Evolutionary conservation across 176 grass and related monocot genomes (phyloP), one percentile per base, ranked within the genome.

Genomic region (Raddia distichophylla): DNA sequence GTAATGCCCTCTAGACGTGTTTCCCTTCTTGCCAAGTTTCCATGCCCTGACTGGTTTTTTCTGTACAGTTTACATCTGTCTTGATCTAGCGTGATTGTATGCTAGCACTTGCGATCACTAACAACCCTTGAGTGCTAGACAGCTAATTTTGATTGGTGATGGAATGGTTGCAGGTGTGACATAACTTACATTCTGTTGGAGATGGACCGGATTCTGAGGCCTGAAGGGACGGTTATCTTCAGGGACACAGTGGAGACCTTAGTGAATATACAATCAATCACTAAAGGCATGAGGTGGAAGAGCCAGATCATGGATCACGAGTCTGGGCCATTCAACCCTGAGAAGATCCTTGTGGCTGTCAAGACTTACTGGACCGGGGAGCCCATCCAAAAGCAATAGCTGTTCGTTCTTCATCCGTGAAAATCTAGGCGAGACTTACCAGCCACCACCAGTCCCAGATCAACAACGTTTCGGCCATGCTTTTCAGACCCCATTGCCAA

Each of bases 221-320:
- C 92, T 40, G 92, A 94, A 90, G 92, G 92, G 6, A 91, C 87
- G 1, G 84, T 92, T 78, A 90, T 94, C 72, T 83, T 94, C 45
- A 67, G 93, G 75, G 93, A 94, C 27, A 87, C 8, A 0, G 84
- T 92, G 5, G 89, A 92, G 60, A n/a, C 80, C 33, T 15, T 94
- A 45, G 84, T 90, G 13, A 92, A 92, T 67, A 70, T 90, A 53
- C 84, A 90, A 56, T 63, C 81, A 18, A 85, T 92, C 63, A 80
- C 76, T 0, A 64, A 85, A 37, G 89, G 84, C 20, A 94, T 94
- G 93, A 83, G 77, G 35, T 94, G 89, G 93, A 91, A 86, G 82
- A 94, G 93, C 76, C 90, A 77, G 53, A 87, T 94, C n/a, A 83
- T 94, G 87, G 90, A 92, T 76, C 93, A 92, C 42, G 93, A 95